Percentiles rank a stretch among this genome's conserved stretches.
Conservation (phyloP, 163 green algal species). For the Scenedesmus sp. region DNA sequence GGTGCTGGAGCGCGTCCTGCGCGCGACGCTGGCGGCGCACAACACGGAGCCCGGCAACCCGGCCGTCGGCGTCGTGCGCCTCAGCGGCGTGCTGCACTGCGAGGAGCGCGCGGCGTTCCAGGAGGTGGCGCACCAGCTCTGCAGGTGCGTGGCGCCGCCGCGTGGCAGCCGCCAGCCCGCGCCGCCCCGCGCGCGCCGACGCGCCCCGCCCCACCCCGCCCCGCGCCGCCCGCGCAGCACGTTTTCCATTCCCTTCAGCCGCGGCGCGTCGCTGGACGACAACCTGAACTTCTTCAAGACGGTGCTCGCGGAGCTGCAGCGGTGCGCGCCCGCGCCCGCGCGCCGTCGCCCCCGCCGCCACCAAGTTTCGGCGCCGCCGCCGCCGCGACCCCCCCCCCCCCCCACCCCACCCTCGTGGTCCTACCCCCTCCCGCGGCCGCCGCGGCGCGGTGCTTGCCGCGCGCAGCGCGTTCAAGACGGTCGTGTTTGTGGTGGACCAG, state of each 20-base stretch:
- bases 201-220: neutral
- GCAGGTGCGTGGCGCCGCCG: slow-evolving; percentile 52
- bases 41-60: slow-evolving; percentile 37
- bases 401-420: too few species aligned
- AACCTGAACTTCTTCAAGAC: slow-evolving; percentile 88
- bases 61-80: slow-evolving; percentile 69
- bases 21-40: slow-evolving; percentile 12
- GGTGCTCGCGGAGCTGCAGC: slow-evolving; percentile 75
- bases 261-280: slow-evolving; percentile 73
- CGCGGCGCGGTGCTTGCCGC: neutral
- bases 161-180: neutral
- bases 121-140: slow-evolving; percentile 87
- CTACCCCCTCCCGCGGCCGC: too few species aligned
- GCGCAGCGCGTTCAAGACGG: slow-evolving; percentile 45
- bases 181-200: neutral
- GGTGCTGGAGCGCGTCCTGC: slow-evolving; percentile 42
- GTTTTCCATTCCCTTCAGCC: slow-evolving; percentile 54
- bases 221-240: slow-evolving; percentile 18
- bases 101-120: slow-evolving; percentile 82
- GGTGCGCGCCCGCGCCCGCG: too few species aligned
- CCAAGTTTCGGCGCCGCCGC: too few species aligned
- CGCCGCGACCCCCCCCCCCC: too few species aligned
- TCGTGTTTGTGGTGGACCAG: slow-evolving; percentile 58
- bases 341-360: too few species aligned
- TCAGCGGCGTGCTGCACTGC: slow-evolving; percentile 75